Base-by-base conservation (phyloP, 257 asterid genomes). In the Ligustrum vulgare region DNA sequence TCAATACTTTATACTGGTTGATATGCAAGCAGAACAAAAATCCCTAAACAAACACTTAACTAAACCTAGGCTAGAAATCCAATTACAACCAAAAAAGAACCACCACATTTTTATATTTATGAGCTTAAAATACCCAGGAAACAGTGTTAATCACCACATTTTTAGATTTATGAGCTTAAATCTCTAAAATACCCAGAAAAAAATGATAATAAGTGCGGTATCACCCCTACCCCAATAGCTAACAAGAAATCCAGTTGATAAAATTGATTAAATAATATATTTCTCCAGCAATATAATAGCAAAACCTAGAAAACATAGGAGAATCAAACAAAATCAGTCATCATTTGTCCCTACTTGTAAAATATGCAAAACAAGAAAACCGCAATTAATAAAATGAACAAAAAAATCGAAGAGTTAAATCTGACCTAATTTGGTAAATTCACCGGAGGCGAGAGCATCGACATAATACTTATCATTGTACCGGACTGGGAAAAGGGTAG, bases 381-480 rank as follows among this genome's bases (percentile, higher is more conserved):
- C 41, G 3, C 32, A 34, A 54, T 51, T 33, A 62, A 22, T 54
- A 45, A 41, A 41, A 41, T 41, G 49, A 41, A 4, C 11, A 13
- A 54, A 34, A 32, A 31, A 51, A 6, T 76, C 66, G 32, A 67
- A 60, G 3, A 70, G 63, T 2, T 28, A 70, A 69, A 70, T 73
- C 72, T 32, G 34, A 94, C 99, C 98, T 79, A 94, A 93, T 80
- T 88, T 92, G 84, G 98, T 87, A 72, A 94, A 94, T 75, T 94
- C 98, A 54, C 88, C 92, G 73, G 98, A 92, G 82, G 93, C 87
- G 74, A 92, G 87, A 41, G 96, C 97, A 80, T 94, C 98, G 7
- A 92, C 87, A 70, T 92, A 94, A 84, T 94, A 94, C 75, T 94
- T 92, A 49, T 94, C 96, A 76, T 86, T 91, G 89, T 94, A 94